Evolutionary conservation across 768 basidiomycete species (phyloP).

Genomic region (Ephemerocybe angulata): DNA sequence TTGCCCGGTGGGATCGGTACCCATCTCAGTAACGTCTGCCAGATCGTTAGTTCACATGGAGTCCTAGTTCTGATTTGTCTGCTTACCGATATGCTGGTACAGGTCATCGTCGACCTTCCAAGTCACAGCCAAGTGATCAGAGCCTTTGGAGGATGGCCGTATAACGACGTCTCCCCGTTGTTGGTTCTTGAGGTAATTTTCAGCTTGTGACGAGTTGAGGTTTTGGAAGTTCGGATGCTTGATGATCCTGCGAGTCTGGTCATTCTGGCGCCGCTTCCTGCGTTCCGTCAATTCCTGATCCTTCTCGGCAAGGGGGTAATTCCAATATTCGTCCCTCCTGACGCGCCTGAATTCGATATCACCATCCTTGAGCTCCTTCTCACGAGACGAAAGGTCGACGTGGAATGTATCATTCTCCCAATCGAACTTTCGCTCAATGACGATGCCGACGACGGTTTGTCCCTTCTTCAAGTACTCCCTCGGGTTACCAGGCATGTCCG

Average conservation of each 20-base stretch:
- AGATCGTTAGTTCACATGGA: background rate
- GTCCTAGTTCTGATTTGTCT: constrained; percentile 1
- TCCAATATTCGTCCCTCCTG: constrained; percentile 60
- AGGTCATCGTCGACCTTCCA: constrained; percentile 98
- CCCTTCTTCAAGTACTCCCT: constrained; percentile 64
- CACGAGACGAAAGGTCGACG: constrained; percentile 73
- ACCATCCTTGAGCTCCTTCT: constrained; percentile 54
- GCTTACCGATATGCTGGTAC: constrained; percentile 92
- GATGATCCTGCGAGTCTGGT: constrained; percentile 78
- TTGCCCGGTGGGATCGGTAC: constrained; percentile 69
- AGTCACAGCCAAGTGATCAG: constrained; percentile 91
- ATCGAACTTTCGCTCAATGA: constrained; percentile 68
- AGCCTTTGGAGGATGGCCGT: constrained; percentile 91
- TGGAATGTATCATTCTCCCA: constrained; percentile 58
- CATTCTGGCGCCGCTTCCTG: constrained; percentile 83
- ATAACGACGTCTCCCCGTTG: constrained; percentile 96
- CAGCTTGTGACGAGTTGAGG: constrained; percentile 86
- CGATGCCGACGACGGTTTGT: constrained; percentile 75
- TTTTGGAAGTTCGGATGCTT: constrained; percentile 99
- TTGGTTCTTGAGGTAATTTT: constrained; percentile 82
- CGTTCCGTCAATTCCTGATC: constrained; percentile 71
- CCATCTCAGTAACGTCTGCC: constrained; percentile 83
- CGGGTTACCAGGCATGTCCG: constrained; percentile 42
- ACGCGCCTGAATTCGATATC: constrained; percentile 62
- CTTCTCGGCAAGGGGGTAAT: constrained; percentile 56